Percentiles rank a stretch among this genome's conserved stretches.
These are phyloP conservation scores for Sporisorium exsertum DNA, from an alignment of 1,284 basidiomycete genomes.

Conservation along the genomic window DNA sequence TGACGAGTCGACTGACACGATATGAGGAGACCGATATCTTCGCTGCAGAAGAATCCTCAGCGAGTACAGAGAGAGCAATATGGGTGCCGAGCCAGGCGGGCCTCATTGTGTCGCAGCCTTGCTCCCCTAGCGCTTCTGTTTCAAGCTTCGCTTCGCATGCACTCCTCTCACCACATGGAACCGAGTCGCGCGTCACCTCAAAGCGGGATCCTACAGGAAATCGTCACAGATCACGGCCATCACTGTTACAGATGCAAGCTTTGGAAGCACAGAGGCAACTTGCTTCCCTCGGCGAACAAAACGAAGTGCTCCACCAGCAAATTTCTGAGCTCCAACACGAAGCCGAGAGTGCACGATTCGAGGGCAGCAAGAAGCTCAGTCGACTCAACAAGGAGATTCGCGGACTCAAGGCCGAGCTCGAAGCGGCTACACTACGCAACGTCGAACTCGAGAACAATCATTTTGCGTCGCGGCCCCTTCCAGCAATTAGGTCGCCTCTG, in stretches of 20 bases:
- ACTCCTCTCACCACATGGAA: constrained; percentile 16
- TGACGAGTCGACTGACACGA: background rate
- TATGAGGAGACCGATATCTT: background rate
- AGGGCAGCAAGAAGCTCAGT: constrained; percentile 52
- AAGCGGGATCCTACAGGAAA: constrained; percentile 4
- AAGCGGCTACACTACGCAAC: constrained; percentile 55
- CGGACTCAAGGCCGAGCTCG: constrained; percentile 57
- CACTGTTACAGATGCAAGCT: constrained; percentile 36
- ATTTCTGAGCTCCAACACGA: constrained; percentile 59
- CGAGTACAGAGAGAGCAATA: background rate
- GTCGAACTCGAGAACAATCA: constrained; percentile 50
- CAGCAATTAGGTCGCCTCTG: constrained; percentile 12
- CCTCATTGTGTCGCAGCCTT: constrained; percentile 38
- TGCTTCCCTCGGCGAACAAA: constrained; percentile 53
- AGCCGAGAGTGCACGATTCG: constrained; percentile 51
- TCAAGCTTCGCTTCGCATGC: constrained; percentile 38
- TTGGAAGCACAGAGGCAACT: constrained; percentile 56
- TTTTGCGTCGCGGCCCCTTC: background rate
- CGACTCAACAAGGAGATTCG: constrained; percentile 59
- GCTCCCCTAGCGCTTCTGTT: constrained; percentile 43
- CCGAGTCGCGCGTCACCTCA: constrained; percentile 1
- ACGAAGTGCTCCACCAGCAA: constrained; percentile 58
- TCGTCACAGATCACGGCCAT: constrained; percentile 35
- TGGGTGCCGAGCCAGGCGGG: constrained; percentile 44
- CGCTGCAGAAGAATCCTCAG: background rate